phyloP scores from a whole-genome alignment of 495 filamentous ascomycete genomes.

The Annulohypoxylon stygium region DNA sequence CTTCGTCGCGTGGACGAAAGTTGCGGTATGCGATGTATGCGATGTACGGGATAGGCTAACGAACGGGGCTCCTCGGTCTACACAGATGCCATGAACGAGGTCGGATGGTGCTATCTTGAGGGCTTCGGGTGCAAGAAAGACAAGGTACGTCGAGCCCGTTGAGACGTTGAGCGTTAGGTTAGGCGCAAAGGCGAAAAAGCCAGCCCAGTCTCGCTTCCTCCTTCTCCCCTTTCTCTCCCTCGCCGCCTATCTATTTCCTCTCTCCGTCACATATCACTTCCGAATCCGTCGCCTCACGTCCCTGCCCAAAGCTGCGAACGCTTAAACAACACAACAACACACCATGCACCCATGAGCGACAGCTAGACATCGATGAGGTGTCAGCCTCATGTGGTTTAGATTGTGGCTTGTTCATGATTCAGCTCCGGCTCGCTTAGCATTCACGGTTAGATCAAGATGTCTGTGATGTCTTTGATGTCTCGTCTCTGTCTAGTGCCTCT shows the following conservation, averaged over 20 bases:
- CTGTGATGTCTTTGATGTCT: conserved; percentile 31
- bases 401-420: conserved; percentile 48
- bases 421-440: conserved; percentile 40
- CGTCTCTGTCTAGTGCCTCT: conserved; percentile 11
- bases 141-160: conserved; percentile 75
- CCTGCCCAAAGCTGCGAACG: conserved; percentile 43
- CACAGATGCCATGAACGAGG: conserved; percentile 95
- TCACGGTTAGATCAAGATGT: conserved; percentile 26
- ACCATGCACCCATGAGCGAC: conserved; percentile 24
- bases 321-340: conserved; percentile 15
- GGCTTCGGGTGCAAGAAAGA: conserved; percentile 97
- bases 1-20: conserved; percentile 32
- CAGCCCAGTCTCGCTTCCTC: not conserved
- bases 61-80: conserved; percentile 34
- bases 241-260: conserved; percentile 37
- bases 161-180: conserved; percentile 2
- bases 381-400: conserved; percentile 50
- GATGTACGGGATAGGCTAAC: conserved; percentile 36
- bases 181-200: conserved; percentile 44
- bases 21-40: conserved; percentile 13
- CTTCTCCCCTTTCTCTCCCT: not conserved
- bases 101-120: conserved; percentile 94
- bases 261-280: conserved; percentile 49
- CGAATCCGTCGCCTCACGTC: conserved; percentile 42
- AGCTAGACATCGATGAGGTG: conserved; percentile 42